Evolutionary conservation across 805 yeast species (phyloP), one percentile per base, ranked within the genome.

Genomic region (Saturnispora kantuleensis): DNA sequence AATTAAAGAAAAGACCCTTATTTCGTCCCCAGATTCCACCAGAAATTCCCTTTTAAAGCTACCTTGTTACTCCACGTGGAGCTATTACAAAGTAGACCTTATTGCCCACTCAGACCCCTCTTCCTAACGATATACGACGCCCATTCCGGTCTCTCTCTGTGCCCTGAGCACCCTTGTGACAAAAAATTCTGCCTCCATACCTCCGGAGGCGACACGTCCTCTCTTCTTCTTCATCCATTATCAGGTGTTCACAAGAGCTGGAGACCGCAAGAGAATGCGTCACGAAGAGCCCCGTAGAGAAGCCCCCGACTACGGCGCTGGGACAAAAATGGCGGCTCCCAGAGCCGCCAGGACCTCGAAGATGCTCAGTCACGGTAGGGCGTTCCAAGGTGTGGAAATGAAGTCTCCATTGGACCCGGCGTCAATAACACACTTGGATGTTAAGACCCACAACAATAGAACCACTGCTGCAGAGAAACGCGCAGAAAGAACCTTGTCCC

Each of bases 401-500:
- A 47, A 51, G 37, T 38, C 51, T 3, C 36, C 35, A 13, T 15
- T 35, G 7, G 50, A 39, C 39, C 48, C 46, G 10, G 35, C 39
- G 4, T 42, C 52, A 13, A 28, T 48, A 18, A 13, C 46, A 6
- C 44, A 18, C 32, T 35, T 39, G 13, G 42, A 35, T 12, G 33
- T 47, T 11, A 47, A 48, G 12, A 45, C 44, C 1, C 29, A 26
- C 6, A 39, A 37, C n/a, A 38, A 43, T 15, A 36, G 39, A 21
- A 26, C 41, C 26, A 13, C 46, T 8, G 31, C 30, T 16, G 30
- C 12, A 9, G n/a, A 26, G 12, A 15, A 26, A 38, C 28, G 29
- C 33, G 11, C 36, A 39, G 17, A 35, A 39, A 16, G 41, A 38
- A 8, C 34, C 21, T 10, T 38, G 11, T 58, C 64, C 1, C 59